phyloP scores from a whole-genome alignment of 495 filamentous ascomycete species.

The Trichocladium uniseriatum region DNA sequence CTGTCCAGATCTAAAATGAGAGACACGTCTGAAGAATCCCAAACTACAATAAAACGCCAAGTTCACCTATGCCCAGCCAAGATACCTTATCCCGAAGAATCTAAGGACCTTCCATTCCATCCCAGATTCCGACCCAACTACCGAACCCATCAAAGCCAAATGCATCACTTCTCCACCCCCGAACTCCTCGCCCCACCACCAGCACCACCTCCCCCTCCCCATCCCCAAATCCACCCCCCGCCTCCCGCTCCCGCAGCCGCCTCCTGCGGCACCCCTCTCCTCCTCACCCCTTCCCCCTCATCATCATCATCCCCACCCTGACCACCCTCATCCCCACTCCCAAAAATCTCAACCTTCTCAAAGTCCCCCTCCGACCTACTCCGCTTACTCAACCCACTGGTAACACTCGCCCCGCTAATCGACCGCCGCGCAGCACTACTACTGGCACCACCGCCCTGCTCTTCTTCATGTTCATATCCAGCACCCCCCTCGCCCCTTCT shows the following conservation, averaged over 20 bases:
- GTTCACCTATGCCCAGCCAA: no score
- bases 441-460: slow-evolving; percentile 5
- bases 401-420: slow-evolving; percentile 35
- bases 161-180: no score
- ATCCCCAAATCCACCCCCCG: not conserved
- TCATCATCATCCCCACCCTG: slow-evolving; percentile 37
- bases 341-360: slow-evolving; percentile 70
- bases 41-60: not conserved
- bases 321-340: slow-evolving; percentile 63
- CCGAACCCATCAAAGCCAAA: no score
- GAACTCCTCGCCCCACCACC: no score
- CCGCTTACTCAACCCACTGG: slow-evolving; percentile 50
- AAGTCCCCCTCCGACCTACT: slow-evolving; percentile 72
- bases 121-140: no score
- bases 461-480: no score
- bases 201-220: no score
- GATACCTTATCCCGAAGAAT: no score
- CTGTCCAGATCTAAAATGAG: not conserved
- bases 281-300: slow-evolving; percentile 13
- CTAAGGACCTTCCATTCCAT: no score
- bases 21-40: not conserved
- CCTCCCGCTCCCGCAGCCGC: slow-evolving; percentile 19
- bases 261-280: not conserved
- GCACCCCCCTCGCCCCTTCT: not conserved
- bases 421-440: slow-evolving; percentile 14